Conservation (phyloP, 805 yeast genomes). For the Saturnispora kantuleensis region DNA sequence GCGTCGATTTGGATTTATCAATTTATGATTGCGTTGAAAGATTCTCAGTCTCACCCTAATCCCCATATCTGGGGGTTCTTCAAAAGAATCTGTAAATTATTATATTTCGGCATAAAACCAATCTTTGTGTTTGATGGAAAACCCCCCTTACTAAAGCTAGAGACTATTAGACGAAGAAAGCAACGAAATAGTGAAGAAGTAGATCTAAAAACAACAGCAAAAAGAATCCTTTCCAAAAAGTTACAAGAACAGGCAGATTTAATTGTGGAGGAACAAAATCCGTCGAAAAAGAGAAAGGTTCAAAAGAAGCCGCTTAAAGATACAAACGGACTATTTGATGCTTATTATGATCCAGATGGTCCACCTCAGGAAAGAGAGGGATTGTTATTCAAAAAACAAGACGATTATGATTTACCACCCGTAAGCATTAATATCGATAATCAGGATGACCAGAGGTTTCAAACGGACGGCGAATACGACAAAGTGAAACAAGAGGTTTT, state of each 20-base stretch:
- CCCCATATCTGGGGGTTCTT: slow-evolving; percentile 95
- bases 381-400: slow-evolving; percentile 41
- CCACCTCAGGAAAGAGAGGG: slow-evolving; percentile 9
- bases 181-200: slow-evolving; percentile 41
- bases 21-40: slow-evolving; percentile 88
- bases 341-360: slow-evolving; percentile 27
- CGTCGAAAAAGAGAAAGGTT: background rate
- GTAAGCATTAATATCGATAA: slow-evolving; percentile 41
- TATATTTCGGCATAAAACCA: slow-evolving; percentile 80
- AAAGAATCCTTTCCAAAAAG: slow-evolving; percentile 68
- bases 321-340: slow-evolving; percentile 23
- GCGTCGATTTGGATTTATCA: slow-evolving; percentile 99
- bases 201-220: slow-evolving; percentile 66
- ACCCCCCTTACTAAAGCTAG: slow-evolving; percentile 73
- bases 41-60: slow-evolving; percentile 63
- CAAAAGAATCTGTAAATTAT: slow-evolving; percentile 79
- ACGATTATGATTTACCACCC: slow-evolving; percentile 81
- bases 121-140: slow-evolving; percentile 95
- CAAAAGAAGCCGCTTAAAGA: background rate
- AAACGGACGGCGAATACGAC: slow-evolving; percentile 63
- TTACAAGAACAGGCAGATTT: slow-evolving; percentile 46
- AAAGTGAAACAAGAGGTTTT: slow-evolving; percentile 47
- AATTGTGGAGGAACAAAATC: background rate
- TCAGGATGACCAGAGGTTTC: slow-evolving; percentile 56
- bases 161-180: slow-evolving; percentile 64